A percentile compares a stretch with the other conserved stretches of the same genome.
These are phyloP conservation scores for Paecilomyces formosus DNA, from an alignment of 2,329 filamentous ascomycete genomes.

Conservation along the genomic window DNA sequence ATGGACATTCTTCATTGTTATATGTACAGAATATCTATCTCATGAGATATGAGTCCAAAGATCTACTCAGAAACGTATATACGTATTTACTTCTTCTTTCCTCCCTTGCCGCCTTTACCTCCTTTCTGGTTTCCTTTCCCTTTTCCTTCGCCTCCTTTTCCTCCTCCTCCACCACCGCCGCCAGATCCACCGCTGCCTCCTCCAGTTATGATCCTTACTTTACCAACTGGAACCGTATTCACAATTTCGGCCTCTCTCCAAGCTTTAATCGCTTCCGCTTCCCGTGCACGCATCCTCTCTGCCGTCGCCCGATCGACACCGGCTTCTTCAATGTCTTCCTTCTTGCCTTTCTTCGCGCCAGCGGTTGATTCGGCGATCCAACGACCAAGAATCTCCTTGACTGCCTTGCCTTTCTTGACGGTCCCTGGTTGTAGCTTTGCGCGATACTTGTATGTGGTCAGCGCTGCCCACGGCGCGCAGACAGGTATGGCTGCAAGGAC, in stretches of 20 bases:
- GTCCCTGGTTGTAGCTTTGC: constrained; percentile 86
- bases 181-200: constrained; percentile 40
- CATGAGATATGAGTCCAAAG: background rate
- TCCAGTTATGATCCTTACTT: constrained; percentile 69
- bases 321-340: constrained; percentile 52
- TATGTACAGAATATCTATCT: background rate
- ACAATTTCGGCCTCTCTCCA: constrained; percentile 77
- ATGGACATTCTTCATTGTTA: background rate
- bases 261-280: constrained; percentile 74
- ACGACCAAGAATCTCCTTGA: constrained; percentile 77
- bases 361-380: constrained; percentile 61
- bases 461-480: constrained; percentile 56
- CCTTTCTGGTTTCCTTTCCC: constrained; percentile 13
- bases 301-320: constrained; percentile 44
- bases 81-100: constrained; percentile 32
- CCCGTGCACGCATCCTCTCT: constrained; percentile 76
- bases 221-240: constrained; percentile 72
- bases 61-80: background rate
- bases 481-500: constrained; percentile 53
- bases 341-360: constrained; percentile 33
- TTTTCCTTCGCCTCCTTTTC: constrained; percentile 19
- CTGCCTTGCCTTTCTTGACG: constrained; percentile 88
- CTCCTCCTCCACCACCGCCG: constrained; percentile 28
- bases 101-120: constrained; percentile 24
- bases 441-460: constrained; percentile 77